Evolutionary conservation across 2,329 filamentous ascomycete species (phyloP).

Genomic region (Ophiostoma sp.): DNA sequence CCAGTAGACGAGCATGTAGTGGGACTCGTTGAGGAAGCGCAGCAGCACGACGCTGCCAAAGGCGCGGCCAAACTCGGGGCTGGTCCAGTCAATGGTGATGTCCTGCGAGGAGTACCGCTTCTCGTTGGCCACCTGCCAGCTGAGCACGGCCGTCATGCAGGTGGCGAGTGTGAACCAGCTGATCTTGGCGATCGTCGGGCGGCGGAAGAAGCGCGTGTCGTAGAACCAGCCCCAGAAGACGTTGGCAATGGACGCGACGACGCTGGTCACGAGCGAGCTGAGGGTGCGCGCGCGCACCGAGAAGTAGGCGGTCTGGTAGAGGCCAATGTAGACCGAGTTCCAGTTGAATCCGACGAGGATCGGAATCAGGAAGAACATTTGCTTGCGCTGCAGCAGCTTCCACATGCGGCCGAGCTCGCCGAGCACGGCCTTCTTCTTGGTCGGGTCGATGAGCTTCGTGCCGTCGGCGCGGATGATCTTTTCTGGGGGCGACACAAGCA

Average conservation of each 20-base stretch:
- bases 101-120: neutral
- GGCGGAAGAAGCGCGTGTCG: constrained; percentile 7
- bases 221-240: constrained; percentile 16
- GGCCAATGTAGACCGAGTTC: constrained; percentile 7
- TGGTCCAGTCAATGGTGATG: constrained; percentile 5
- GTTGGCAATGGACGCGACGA: constrained; percentile 13
- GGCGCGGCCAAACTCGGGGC: constrained; percentile 12
- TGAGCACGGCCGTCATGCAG: neutral
- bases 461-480: constrained; percentile 12
- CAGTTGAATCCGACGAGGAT: constrained; percentile 14
- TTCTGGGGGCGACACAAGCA: constrained; percentile 11
- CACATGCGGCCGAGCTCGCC: constrained; percentile 11
- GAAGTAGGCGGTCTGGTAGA: constrained; percentile 15
- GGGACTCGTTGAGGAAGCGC: constrained; percentile 14
- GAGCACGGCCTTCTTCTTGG: constrained; percentile 14
- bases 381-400: constrained; percentile 8
- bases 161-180: constrained; percentile 1
- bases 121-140: constrained; percentile 14
- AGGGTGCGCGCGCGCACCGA: constrained; percentile 8
- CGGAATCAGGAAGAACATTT: neutral
- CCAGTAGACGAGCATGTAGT: constrained; percentile 15
- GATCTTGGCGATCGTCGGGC: constrained; percentile 10
- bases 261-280: constrained; percentile 4
- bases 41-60: constrained; percentile 14
- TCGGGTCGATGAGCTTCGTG: neutral